Base-by-base conservation (phyloP, 139 green algal species). In the Klebsormidium nitens region DNA sequence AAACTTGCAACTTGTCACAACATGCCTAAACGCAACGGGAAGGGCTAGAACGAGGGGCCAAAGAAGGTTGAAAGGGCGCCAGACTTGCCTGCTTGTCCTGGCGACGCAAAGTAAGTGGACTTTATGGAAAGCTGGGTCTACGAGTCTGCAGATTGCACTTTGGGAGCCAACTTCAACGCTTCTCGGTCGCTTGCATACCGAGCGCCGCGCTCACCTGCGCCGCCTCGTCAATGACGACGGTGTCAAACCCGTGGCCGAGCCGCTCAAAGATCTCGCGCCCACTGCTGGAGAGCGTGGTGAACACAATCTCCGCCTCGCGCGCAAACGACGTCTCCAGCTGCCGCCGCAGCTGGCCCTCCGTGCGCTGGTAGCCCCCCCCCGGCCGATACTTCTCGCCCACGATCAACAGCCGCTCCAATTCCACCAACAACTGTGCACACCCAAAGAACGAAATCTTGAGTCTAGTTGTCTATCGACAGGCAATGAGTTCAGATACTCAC, bases 191-290 rank as follows among this genome's bases (percentile, higher is more conserved):
- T 80, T 96, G 87, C 11, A 29, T 8, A 14, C 14, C 42, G 49
- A 3, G 11, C 0, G 23, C 44, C 19, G 23, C 23, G 5, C 72
- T 29, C 64, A 74, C 84, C 74, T 89, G 83, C 26, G 87, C 90
- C 11, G 93, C 93, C 82, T 98, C 93, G 60, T 98, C 93, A 40
- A 98, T 89, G 19, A 98, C 69, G 42, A 95, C 88, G n/a, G 78
- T 74, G 32, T 82, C 46, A 62, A 78, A 80, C 35, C 57, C 63
- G 66, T 68, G 66, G 32, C 47, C 42, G 75, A 81, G 36, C 39
- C 73, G 76, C 19, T 81, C 64, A 52, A 90, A 89, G 35, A 36
- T 75, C 37, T 19, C 71, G 63, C 59, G 38, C 31, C 39, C 65
- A 2, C 36, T 59, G 44, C 34, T 52, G 32, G 49, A 56, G 11